Evolutionary conservation across 768 basidiomycete genomes (phyloP), one percentile per base, ranked within the genome.

Genomic region (Lyophyllum semitale): DNA sequence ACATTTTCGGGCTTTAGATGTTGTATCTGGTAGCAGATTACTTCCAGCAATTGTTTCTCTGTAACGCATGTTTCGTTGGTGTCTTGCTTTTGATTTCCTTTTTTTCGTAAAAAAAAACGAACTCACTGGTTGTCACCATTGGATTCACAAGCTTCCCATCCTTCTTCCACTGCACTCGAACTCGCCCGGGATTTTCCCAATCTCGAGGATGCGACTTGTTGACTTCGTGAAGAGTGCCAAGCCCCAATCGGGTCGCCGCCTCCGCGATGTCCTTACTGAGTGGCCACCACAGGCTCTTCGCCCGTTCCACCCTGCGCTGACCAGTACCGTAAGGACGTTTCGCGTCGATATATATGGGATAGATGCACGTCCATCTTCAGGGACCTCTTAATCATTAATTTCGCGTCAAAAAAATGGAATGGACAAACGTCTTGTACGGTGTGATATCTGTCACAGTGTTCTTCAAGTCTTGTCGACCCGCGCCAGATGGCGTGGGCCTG

Each of bases 181-280:
- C 93, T 23, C 96, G 83, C 8, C 96, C 96, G 0, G 96, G 96
- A 69, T 99, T 99, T 66, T 91, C 95, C 96, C 96, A 99, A 70
- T 99, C 96, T 48, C 92, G 83, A 11, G 96, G 96, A 65, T 99
- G 96, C 25, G 83, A 77, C 71, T 95, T 98, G 65, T 84, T 82
- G 33, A 93, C 91, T 76, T 98, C 95, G 62, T 95, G 93, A 4
- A 97, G 78, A 2, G 88, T 84, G 12, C 87, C 83, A 8, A 98
- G 75, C 1, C 94, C 89, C 13, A 98, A 73, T 27, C 85, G 76
- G 61, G 76, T 83, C 23, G 89, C 86, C 7, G 91, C 95, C 54
- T 92, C 88, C 2, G 91, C 89, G 50, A 99, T 96, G 63, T 94
- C 93, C 63, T 91, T 89, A 72, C 91, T 93, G 45, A 95, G 80